These are phyloP conservation scores for Pseudogymnoascus sp. DNA, from an alignment of 2,329 filamentous ascomycete genomes.

Conservation along the genomic window DNA sequence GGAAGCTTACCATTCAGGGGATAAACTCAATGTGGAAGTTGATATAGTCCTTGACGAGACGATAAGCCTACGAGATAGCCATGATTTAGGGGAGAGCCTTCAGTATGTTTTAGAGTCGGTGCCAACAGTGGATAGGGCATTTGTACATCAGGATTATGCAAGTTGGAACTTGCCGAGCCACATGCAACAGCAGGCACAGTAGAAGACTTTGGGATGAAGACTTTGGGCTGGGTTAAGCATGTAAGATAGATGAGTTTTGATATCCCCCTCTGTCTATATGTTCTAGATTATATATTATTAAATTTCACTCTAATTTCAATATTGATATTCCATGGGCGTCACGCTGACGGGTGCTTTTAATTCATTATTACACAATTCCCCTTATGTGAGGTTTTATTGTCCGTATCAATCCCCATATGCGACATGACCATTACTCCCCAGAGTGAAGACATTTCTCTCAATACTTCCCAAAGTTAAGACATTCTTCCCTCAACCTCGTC, in stretches of 20 bases:
- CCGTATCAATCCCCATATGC: not conserved
- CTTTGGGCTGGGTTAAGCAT: not conserved
- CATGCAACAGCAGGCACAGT: conserved; percentile 27
- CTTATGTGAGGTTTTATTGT: not conserved
- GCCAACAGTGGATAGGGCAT: conserved; percentile 33
- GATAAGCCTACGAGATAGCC: conserved; percentile 41
- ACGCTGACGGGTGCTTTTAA: not conserved
- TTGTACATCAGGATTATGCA: conserved; percentile 34
- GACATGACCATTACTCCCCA: not conserved
- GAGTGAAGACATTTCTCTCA: not conserved
- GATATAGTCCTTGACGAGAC: conserved; percentile 49
- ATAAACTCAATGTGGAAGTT: conserved; percentile 54
- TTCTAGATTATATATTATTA: not conserved
- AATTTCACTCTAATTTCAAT: not conserved
- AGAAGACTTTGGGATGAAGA: not conserved
- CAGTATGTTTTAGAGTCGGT: conserved; percentile 52
- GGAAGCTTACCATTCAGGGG: conserved; percentile 52
- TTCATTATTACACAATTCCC: not conserved
- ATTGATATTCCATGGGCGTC: not conserved
- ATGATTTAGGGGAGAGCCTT: conserved; percentile 54
- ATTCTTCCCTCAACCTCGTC: not conserved
- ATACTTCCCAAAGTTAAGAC: too few species aligned
- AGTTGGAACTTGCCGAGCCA: conserved; percentile 29
- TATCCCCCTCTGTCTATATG: not conserved
- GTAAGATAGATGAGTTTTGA: not conserved